Evolutionary conservation across 1,284 basidiomycete species (phyloP).

Genomic region (Irpex sp.): DNA sequence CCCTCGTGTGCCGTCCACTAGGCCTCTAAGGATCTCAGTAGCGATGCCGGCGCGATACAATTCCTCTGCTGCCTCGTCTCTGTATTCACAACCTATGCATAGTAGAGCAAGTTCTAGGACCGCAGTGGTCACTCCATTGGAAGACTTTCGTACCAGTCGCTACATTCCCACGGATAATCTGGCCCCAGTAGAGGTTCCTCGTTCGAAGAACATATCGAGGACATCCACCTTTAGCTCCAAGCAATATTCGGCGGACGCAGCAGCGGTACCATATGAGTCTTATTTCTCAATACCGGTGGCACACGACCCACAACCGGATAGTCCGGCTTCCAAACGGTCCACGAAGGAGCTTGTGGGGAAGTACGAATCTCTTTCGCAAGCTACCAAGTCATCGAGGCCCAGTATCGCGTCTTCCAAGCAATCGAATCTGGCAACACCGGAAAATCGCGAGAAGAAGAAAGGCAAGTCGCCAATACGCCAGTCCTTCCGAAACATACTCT

Average conservation of each 20-base stretch:
- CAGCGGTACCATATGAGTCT: slow-evolving; percentile 19
- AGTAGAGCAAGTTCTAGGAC: slow-evolving; percentile 7
- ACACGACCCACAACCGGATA: slow-evolving; percentile 1
- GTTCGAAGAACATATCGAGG: neutral
- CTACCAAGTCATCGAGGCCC: neutral
- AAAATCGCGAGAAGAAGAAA: slow-evolving; percentile 19
- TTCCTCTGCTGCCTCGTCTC: neutral
- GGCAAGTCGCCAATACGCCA: slow-evolving; percentile 54
- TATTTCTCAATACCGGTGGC: slow-evolving; percentile 26
- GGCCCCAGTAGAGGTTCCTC: neutral
- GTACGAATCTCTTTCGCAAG: slow-evolving; percentile 26
- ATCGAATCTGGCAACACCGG: neutral
- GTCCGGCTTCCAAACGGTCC: slow-evolving; percentile 21
- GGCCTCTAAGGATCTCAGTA: neutral
- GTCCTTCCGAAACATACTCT: slow-evolving; percentile 62
- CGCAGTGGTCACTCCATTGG: neutral
- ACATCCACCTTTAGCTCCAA: neutral
- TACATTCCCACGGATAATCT: slow-evolving; percentile 5
- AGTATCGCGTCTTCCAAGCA: neutral
- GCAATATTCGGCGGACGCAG: neutral
- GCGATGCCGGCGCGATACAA: slow-evolving; percentile 1
- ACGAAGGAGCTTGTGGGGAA: slow-evolving; percentile 35
- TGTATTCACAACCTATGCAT: neutral
- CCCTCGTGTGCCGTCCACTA: neutral
- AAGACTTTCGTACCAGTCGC: slow-evolving; percentile 8